Conservation (phyloP, 1,139 yeast genomes). For the Taphrina pruni region DNA sequence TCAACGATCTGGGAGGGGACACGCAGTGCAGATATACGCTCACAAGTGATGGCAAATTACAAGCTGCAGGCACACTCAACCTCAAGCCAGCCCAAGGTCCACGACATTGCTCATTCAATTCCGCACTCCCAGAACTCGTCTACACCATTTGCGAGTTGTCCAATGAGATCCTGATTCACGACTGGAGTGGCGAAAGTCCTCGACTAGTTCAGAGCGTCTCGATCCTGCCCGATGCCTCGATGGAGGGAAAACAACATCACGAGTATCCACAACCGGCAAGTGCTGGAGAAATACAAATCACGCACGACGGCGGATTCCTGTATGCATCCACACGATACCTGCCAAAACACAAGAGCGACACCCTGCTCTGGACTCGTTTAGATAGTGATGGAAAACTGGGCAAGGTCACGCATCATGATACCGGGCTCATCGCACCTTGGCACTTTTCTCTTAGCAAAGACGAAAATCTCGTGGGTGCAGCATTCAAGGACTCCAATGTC, state of each 20-base stretch:
- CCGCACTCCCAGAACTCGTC: slow-evolving; percentile 19
- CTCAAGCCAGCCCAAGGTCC: slow-evolving; percentile 36
- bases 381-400: slow-evolving; percentile 20
- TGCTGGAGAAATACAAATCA: slow-evolving; percentile 33
- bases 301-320: slow-evolving; percentile 17
- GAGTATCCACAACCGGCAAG: slow-evolving; percentile 32
- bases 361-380: slow-evolving; percentile 10
- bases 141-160: slow-evolving; percentile 35
- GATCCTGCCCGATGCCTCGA: slow-evolving; percentile 12
- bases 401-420: slow-evolving; percentile 6
- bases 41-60: slow-evolving; percentile 9
- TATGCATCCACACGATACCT: slow-evolving; percentile 36
- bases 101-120: slow-evolving; percentile 35
- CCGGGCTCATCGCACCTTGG: slow-evolving; percentile 25
- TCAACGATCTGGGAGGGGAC: slow-evolving; percentile 36
- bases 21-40: slow-evolving; percentile 12
- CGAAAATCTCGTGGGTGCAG: slow-evolving; percentile 13
- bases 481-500: slow-evolving; percentile 18
- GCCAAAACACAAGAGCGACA: slow-evolving; percentile 25
- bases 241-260: neutral
- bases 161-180: slow-evolving; percentile 26
- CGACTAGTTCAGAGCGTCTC: slow-evolving; percentile 14
- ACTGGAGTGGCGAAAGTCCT: neutral
- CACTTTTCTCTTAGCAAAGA: slow-evolving; percentile 19
- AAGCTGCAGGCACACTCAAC: neutral